Evolutionary conservation across 345 rosid genomes (phyloP).

Genomic region (Aquilaria malaccensis): DNA sequence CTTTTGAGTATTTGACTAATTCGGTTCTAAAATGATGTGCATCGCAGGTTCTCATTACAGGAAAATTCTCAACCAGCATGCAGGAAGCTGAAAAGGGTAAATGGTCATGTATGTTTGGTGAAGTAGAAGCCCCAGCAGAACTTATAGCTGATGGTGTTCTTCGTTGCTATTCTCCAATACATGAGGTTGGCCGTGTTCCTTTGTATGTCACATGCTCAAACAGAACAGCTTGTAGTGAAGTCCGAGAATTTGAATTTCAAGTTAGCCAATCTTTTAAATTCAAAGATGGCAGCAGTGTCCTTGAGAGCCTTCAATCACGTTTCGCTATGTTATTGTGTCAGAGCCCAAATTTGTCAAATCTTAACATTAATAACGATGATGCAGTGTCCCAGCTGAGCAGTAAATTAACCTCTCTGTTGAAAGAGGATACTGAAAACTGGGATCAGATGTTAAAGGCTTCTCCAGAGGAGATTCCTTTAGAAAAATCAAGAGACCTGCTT

Average conservation of each 20-base stretch:
- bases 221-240: conserved; percentile 92
- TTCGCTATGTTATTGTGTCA: conserved; percentile 53
- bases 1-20: no score
- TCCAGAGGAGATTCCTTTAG: conserved; percentile 30
- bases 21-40: neutral
- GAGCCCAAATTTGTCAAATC: conserved; percentile 17
- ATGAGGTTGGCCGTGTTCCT: conserved; percentile 72
- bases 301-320: conserved; percentile 44
- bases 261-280: conserved; percentile 24
- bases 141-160: conserved; percentile 77
- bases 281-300: conserved; percentile 17
- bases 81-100: conserved; percentile 44
- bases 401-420: conserved; percentile 56
- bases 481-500: conserved; percentile 41
- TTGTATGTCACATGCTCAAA: conserved; percentile 90
- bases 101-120: conserved; percentile 99
- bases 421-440: conserved; percentile 53
- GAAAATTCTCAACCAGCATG: conserved; percentile 58
- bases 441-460: conserved; percentile 39
- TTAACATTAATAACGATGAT: conserved; percentile 14
- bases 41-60: conserved; percentile 59
- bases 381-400: conserved; percentile 46
- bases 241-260: conserved; percentile 85
- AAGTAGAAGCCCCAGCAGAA: conserved; percentile 92
- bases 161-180: conserved; percentile 57